Evolutionary conservation across 1,139 yeast species (phyloP).

Genomic region (Sugiyamaella japonica): DNA sequence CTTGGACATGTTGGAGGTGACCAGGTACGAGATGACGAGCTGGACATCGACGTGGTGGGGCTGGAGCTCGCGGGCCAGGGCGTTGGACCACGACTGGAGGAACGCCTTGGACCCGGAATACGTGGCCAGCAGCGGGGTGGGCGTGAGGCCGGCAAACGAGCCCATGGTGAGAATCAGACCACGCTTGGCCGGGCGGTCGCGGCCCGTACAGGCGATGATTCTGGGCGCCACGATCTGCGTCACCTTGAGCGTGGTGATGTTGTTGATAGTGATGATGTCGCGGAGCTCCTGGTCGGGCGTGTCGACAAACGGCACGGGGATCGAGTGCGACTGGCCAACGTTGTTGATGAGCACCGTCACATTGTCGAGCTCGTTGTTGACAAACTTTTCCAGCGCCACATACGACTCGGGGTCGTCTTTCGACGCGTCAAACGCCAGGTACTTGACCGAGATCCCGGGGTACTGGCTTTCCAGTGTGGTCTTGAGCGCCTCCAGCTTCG

Average conservation of each 20-base stretch:
- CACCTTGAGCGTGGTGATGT: slow-evolving; percentile 76
- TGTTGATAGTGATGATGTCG: slow-evolving; percentile 81
- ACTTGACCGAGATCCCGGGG: slow-evolving; percentile 57
- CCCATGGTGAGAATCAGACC: slow-evolving; percentile 94
- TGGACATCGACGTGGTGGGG: slow-evolving; percentile 77
- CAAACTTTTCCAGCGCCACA: slow-evolving; percentile 49
- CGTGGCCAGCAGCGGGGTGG: slow-evolving; percentile 88
- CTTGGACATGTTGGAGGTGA: slow-evolving; percentile 95
- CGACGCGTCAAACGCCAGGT: slow-evolving; percentile 79
- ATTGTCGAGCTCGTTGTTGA: slow-evolving; percentile 47
- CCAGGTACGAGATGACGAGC: slow-evolving; percentile 83
- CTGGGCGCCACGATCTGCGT: slow-evolving; percentile 75
- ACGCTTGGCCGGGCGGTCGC: slow-evolving; percentile 46
- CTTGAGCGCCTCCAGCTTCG: slow-evolving; percentile 69
- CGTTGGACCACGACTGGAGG: slow-evolving; percentile 87
- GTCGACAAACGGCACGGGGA: slow-evolving; percentile 90
- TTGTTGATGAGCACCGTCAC: slow-evolving; percentile 82
- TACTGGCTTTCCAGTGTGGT: slow-evolving; percentile 60
- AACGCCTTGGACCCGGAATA: slow-evolving; percentile 97
- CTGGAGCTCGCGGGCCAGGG: slow-evolving; percentile 83
- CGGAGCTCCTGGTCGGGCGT: slow-evolving; percentile 72
- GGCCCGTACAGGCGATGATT: slow-evolving; percentile 38
- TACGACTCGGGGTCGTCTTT: slow-evolving; percentile 57
- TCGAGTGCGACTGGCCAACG: slow-evolving; percentile 92
- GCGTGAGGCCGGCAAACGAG: slow-evolving; percentile 91